These are phyloP conservation scores for Emydomyces testavorans DNA, from an alignment of 2,329 filamentous ascomycete genomes.

Conservation along the genomic window DNA sequence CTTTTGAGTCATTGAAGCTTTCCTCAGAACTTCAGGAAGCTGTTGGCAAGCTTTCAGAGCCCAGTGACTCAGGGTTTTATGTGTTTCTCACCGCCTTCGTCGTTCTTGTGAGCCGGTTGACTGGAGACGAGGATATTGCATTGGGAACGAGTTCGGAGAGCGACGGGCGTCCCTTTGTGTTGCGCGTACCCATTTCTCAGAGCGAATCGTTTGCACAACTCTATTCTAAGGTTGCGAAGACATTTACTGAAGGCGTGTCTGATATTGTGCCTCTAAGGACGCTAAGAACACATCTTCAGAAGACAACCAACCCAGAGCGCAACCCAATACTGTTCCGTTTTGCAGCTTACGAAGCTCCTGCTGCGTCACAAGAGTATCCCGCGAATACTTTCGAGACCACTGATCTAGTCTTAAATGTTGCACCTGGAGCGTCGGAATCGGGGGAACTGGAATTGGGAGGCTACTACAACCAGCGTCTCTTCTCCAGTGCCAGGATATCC, in stretches of 20 bases:
- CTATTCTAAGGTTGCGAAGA: conserved; percentile 32
- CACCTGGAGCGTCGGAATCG: conserved; percentile 20
- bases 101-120: conserved; percentile 36
- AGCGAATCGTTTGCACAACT: conserved; percentile 34
- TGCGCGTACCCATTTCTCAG: conserved; percentile 33
- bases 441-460: conserved; percentile 26
- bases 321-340: conserved; percentile 38
- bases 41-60: conserved; percentile 27
- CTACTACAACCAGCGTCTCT: conserved; percentile 37
- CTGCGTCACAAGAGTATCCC: conserved; percentile 31
- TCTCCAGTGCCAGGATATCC: conserved; percentile 36
- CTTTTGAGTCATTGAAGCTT: conserved; percentile 33
- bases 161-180: conserved; percentile 37
- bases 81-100: conserved; percentile 36
- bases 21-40: conserved; percentile 28
- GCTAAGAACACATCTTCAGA: conserved; percentile 33
- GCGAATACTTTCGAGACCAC: conserved; percentile 36
- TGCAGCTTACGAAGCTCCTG: conserved; percentile 38
- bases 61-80: conserved; percentile 26
- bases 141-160: conserved; percentile 35
- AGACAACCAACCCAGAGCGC: conserved; percentile 30
- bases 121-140: conserved; percentile 40
- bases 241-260: conserved; percentile 32
- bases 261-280: conserved; percentile 34
- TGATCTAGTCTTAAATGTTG: conserved; percentile 33